Percentiles rank a stretch among this genome's conserved stretches.
phyloP scores from a whole-genome alignment of 495 filamentous ascomycete genomes.

The Pyrenula aspistea region DNA sequence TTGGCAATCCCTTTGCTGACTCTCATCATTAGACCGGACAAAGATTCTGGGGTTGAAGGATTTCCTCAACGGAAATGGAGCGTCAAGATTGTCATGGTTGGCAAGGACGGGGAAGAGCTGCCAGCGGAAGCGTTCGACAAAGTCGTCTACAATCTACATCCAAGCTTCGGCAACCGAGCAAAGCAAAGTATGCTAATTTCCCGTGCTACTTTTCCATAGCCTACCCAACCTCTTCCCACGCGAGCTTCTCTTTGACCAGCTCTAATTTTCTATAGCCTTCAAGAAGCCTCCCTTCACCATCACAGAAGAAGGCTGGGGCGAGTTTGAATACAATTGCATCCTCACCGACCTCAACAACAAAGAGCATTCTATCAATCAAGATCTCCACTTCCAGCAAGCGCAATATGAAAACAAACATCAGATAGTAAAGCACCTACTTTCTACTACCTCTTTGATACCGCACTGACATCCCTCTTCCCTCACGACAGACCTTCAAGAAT shows the following conservation, averaged over 20 bases:
- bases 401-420: slow-evolving; percentile 76
- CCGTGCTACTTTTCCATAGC: slow-evolving; percentile 2
- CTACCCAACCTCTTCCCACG: too few species aligned
- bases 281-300: slow-evolving; percentile 80
- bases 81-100: slow-evolving; percentile 45
- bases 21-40: slow-evolving; percentile 28
- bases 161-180: slow-evolving; percentile 70
- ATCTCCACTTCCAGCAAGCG: slow-evolving; percentile 77
- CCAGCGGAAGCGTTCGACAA: slow-evolving; percentile 81
- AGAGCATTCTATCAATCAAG: slow-evolving; percentile 69
- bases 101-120: slow-evolving; percentile 48
- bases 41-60: slow-evolving; percentile 67
- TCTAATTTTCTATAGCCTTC: slow-evolving; percentile 41
- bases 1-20: not conserved
- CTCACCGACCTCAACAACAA: slow-evolving; percentile 71
- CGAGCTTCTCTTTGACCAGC: not conserved
- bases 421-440: slow-evolving; percentile 41
- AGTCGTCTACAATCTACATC: slow-evolving; percentile 83
- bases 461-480: not conserved
- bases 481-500: slow-evolving; percentile 89
- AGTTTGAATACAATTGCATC: slow-evolving; percentile 90
- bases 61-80: slow-evolving; percentile 76
- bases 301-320: slow-evolving; percentile 92
- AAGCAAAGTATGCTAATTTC: slow-evolving; percentile 56
- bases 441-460: not conserved